A percentile compares a stretch with the other conserved stretches of the same genome.
Conservation (phyloP, 352 stramenopile genomes). For the Hyaloperonospora arabidopsidis region DNA sequence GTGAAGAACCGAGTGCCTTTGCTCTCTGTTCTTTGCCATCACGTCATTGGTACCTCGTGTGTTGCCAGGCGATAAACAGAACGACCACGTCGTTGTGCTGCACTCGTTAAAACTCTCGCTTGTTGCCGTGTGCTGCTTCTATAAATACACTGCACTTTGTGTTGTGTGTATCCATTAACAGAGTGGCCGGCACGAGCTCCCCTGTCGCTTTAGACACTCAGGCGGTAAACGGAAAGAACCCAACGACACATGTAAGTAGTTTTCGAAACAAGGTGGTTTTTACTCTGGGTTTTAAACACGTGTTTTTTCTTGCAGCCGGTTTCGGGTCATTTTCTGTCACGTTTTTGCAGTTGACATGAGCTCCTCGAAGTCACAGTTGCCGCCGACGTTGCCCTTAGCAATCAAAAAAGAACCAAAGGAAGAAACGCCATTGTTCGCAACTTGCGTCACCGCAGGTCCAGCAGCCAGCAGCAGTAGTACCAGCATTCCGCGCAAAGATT, state of each 20-base stretch:
- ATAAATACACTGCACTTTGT: no score
- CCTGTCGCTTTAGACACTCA: constrained; percentile 24
- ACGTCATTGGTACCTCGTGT: no score
- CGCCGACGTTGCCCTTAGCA: constrained; percentile 52
- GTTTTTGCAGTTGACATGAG: constrained; percentile 23
- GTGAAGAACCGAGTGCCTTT: constrained; percentile 9
- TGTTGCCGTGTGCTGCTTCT: no score
- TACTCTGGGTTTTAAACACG: not conserved
- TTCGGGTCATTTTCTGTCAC: constrained; percentile 4
- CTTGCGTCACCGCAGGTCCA: constrained; percentile 26
- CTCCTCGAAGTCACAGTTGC: constrained; percentile 43
- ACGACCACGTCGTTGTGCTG: not conserved
- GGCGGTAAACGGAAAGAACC: not conserved
- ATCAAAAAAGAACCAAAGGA: constrained; percentile 64
- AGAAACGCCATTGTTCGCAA: constrained; percentile 17
- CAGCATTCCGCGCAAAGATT: constrained; percentile 63
- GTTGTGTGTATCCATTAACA: not conserved
- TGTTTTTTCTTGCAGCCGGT: not conserved
- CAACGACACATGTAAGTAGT: not conserved
- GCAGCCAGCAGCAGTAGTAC: constrained; percentile 21
- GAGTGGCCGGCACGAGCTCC: constrained; percentile 6
- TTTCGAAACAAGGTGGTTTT: no score
- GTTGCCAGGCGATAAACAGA: constrained; percentile 2
- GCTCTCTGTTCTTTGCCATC: constrained; percentile 6
- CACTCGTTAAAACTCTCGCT: not conserved